Conservation (phyloP, 805 yeast species). For the Ogataea wickerhamii region DNA sequence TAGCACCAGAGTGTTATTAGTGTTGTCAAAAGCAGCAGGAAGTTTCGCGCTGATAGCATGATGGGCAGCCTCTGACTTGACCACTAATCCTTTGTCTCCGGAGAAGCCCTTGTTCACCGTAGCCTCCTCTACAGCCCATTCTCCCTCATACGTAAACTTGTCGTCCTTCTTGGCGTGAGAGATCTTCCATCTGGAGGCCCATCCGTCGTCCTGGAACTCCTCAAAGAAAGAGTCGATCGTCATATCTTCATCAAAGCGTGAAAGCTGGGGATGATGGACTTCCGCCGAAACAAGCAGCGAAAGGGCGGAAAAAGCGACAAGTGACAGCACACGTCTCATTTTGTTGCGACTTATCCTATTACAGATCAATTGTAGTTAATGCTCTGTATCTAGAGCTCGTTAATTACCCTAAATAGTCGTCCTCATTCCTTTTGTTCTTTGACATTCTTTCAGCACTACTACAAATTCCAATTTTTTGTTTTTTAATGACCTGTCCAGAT, state of each 20-base stretch:
- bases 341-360: no score
- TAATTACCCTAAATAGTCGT: no score
- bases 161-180: constrained; percentile 54
- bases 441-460: no score
- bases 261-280: constrained; percentile 33
- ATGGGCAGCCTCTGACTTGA: constrained; percentile 71
- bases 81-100: constrained; percentile 73
- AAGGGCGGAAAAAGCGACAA: constrained; percentile 8
- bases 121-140: constrained; percentile 72
- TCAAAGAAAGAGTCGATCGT: constrained; percentile 55
- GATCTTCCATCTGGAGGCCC: constrained; percentile 50
- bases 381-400: no score
- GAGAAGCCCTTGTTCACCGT: constrained; percentile 52
- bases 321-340: not conserved
- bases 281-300: constrained; percentile 5
- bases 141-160: constrained; percentile 61
- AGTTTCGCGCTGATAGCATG: constrained; percentile 75
- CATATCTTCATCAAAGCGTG: constrained; percentile 37
- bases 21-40: constrained; percentile 55
- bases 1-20: constrained; percentile 63
- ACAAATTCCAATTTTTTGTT: no score
- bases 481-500: constrained; percentile 1
- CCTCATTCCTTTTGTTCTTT: no score
- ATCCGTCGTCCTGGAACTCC: constrained; percentile 47
- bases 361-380: no score